phyloP scores from a whole-genome alignment of 2,329 filamentous ascomycete species.

The Fusarium sarcochroum region DNA sequence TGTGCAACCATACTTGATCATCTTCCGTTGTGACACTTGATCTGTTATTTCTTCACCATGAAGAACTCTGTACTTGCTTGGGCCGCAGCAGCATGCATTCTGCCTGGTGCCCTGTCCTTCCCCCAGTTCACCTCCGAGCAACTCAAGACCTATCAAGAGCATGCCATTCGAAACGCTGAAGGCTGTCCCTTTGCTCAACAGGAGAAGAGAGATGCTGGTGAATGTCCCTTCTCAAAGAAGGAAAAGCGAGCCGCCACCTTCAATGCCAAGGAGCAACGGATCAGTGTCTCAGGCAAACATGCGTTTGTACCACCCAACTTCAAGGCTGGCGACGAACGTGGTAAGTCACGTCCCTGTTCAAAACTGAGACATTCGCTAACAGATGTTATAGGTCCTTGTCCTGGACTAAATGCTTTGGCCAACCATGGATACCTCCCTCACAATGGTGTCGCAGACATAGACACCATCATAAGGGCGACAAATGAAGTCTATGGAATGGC shows the following conservation, averaged over 20 bases:
- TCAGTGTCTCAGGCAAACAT: constrained; percentile 5
- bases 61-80: not conserved
- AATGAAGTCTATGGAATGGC: constrained; percentile 61
- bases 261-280: constrained; percentile 10
- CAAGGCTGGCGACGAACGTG: constrained; percentile 10
- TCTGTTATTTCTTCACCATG: not conserved
- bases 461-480: constrained; percentile 12
- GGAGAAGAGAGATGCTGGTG: not conserved
- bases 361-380: not conserved
- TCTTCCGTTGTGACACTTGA: not conserved
- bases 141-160: constrained; percentile 2
- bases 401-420: constrained; percentile 13
- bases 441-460: constrained; percentile 10
- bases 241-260: constrained; percentile 7
- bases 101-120: not conserved
- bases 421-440: constrained; percentile 16
- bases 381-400: not conserved
- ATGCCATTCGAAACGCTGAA: not conserved
- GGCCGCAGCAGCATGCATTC: not conserved
- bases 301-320: constrained; percentile 5
- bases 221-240: constrained; percentile 4
- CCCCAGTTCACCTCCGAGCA: constrained; percentile 6
- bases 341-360: too few relatives aligned
- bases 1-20: not conserved
- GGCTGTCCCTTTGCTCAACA: constrained; percentile 3